Conservation (phyloP, 176 grass and related monocot species). For the Saccharum spontaneum region DNA sequence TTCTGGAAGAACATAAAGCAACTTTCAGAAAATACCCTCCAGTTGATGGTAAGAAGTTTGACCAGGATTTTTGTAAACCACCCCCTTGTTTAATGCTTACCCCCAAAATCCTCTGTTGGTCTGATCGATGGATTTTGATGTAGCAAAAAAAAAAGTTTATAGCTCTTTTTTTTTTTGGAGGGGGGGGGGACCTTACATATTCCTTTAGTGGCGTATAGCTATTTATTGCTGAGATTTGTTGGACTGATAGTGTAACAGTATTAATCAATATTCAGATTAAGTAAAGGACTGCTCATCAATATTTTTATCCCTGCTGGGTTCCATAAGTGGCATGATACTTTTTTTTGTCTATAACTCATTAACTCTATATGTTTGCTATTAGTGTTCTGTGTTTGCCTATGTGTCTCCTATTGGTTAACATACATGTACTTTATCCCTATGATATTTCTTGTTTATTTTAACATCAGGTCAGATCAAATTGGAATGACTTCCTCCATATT, state of each 20-base stretch:
- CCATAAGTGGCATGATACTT: not conserved
- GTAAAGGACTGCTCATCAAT: not conserved
- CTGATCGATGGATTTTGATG: constrained; percentile 8
- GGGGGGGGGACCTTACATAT: not conserved
- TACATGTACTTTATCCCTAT: constrained; percentile 8
- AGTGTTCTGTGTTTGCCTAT: not conserved
- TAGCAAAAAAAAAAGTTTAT: not conserved
- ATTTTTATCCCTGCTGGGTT: not conserved
- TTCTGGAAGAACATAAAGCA: constrained; percentile 70
- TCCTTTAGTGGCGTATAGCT: not conserved
- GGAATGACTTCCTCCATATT: constrained; percentile 74
- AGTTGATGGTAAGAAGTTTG: constrained; percentile 75
- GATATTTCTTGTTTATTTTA: constrained; percentile 50
- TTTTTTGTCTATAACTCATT: not conserved
- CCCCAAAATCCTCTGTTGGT: not conserved
- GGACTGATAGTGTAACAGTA: not conserved
- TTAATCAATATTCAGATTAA: not conserved
- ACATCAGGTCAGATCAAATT: constrained; percentile 73
- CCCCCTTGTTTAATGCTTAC: not conserved
- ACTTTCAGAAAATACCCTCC: constrained; percentile 48
- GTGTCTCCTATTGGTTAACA: not conserved
- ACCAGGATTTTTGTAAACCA: constrained; percentile 1
- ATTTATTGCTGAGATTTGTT: constrained; percentile 13
- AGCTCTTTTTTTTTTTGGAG: not conserved
- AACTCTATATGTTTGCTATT: not conserved